A percentile compares a stretch with the other conserved stretches of the same genome.
Conservation (phyloP, 139 green algal species). For the Gonium pectorale region DNA sequence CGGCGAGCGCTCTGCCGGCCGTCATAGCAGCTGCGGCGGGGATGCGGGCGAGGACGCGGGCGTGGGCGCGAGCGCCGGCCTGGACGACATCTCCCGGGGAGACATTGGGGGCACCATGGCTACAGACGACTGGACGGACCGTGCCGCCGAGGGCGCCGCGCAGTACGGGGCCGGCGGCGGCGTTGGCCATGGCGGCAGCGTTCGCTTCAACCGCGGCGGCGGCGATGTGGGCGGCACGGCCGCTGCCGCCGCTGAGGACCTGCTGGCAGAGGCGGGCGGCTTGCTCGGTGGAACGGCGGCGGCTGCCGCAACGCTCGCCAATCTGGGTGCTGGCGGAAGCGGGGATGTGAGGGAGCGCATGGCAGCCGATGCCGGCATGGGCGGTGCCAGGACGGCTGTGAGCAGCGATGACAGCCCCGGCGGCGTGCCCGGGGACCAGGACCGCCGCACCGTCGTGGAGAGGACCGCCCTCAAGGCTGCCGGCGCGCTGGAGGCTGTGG, state of each 20-base stretch:
- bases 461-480: background rate
- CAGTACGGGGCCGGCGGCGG: background rate
- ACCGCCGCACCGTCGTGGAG: background rate
- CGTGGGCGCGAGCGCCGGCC: background rate
- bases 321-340: too few relatives aligned
- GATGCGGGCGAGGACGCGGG: background rate
- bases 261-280: background rate
- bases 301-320: background rate
- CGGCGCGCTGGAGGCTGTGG: background rate
- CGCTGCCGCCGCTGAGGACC: background rate
- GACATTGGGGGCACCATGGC: conserved; percentile 13
- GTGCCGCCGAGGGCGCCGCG: background rate
- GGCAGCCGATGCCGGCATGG: too few relatives aligned
- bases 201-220: background rate
- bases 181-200: background rate
- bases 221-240: too few relatives aligned
- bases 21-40: too few relatives aligned
- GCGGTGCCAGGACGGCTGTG: too few relatives aligned
- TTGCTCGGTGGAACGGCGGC: background rate
- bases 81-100: background rate
- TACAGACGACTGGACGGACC: conserved; percentile 27
- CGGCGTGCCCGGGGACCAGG: background rate
- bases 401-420: background rate
- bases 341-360: too few relatives aligned
- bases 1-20: too few relatives aligned